These are phyloP conservation scores for Ophiostoma pallidulum DNA, from an alignment of 2,329 filamentous ascomycete species.

Conservation along the genomic window DNA sequence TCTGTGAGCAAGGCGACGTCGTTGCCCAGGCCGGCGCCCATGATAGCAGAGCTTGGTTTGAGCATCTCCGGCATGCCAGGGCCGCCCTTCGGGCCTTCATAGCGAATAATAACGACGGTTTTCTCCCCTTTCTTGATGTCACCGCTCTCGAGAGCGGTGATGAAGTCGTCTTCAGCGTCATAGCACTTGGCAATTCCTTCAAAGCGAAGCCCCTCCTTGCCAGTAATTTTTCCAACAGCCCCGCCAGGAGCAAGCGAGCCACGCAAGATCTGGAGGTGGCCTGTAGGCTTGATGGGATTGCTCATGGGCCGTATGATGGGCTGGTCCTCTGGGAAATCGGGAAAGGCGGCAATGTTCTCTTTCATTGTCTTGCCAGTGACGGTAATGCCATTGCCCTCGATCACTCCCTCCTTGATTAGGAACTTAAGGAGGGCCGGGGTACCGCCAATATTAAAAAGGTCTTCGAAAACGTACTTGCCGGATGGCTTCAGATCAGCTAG, in stretches of 20 bases:
- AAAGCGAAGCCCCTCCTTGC: conserved; percentile 82
- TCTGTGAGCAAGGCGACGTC: conserved; percentile 68
- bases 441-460: conserved; percentile 76
- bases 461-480: conserved; percentile 79
- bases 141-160: conserved; percentile 65
- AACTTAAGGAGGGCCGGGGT: conserved; percentile 82
- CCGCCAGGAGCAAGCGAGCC: conserved; percentile 80
- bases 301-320: conserved; percentile 69
- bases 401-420: conserved; percentile 70
- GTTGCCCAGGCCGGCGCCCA: conserved; percentile 75
- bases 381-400: conserved; percentile 72
- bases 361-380: conserved; percentile 85
- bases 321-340: conserved; percentile 66
- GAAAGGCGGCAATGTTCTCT: conserved; percentile 70
- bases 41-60: conserved; percentile 84
- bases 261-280: conserved; percentile 80
- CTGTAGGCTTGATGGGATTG: conserved; percentile 78
- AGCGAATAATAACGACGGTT: conserved; percentile 82
- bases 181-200: conserved; percentile 74
- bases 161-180: conserved; percentile 73
- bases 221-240: conserved; percentile 87
- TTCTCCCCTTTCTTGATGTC: conserved; percentile 79
- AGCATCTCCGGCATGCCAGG: conserved; percentile 94
- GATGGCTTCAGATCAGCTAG: conserved; percentile 77
- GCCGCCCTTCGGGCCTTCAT: conserved; percentile 87